These are phyloP conservation scores for Sequoia sempervirens DNA, from an alignment of 75 land plant genomes.

Conservation along the genomic window DNA sequence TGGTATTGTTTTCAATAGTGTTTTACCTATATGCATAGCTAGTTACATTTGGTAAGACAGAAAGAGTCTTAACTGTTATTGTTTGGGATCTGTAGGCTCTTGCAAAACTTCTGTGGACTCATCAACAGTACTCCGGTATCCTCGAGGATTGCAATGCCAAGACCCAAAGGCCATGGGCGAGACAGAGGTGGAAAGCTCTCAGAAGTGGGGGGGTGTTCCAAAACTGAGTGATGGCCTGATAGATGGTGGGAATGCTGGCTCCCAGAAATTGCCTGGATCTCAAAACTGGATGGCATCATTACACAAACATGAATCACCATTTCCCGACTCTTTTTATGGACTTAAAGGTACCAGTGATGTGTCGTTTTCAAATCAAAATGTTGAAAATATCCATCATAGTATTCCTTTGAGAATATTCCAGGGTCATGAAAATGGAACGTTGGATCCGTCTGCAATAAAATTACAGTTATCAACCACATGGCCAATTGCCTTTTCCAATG, in stretches of 20 bases:
- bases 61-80: neutral
- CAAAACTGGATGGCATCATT: neutral
- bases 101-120: constrained; percentile 7
- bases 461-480: neutral
- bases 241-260: neutral
- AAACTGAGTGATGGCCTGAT: neutral
- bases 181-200: constrained; percentile 2
- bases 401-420: constrained; percentile 2
- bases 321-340: neutral
- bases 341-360: neutral
- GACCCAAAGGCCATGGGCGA: constrained; percentile 2
- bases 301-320: neutral
- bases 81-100: neutral
- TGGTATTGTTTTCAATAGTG: constrained; percentile 17
- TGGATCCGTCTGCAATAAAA: constrained; percentile 5
- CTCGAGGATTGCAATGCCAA: constrained; percentile 10
- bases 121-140: constrained; percentile 11
- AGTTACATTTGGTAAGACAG: neutral
- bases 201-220: constrained; percentile 1
- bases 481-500: constrained; percentile 8
- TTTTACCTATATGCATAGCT: neutral
- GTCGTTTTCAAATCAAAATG: neutral
- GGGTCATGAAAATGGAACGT: neutral
- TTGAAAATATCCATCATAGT: neutral
- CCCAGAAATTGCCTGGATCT: neutral